phyloP scores from a whole-genome alignment of 83 land plant genomes.

The Isoetes engelmannii region DNA sequence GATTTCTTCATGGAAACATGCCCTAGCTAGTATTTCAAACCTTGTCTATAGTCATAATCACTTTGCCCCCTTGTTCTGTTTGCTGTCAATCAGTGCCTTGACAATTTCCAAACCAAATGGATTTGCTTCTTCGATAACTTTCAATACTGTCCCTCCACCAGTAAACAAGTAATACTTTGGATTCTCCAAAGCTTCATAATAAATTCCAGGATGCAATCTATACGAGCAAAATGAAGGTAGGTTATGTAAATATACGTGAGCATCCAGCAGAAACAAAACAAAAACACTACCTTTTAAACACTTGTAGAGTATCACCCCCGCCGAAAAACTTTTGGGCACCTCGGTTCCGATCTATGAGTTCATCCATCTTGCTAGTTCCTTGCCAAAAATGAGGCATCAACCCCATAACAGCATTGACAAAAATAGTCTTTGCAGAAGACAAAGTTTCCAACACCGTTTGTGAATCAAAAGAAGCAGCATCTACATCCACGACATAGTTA shows the following conservation, averaged over 20 bases:
- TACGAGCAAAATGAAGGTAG: not conserved
- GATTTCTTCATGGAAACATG: too few relatives aligned
- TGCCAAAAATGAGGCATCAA: constrained; percentile 55
- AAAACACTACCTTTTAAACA: constrained; percentile 36
- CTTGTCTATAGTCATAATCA: too few relatives aligned
- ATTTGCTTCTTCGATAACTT: constrained; percentile 47
- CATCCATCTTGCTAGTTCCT: constrained; percentile 54
- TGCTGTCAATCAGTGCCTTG: constrained; percentile 41
- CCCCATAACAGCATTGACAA: constrained; percentile 59
- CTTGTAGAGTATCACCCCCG: constrained; percentile 54
- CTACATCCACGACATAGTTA: constrained; percentile 43
- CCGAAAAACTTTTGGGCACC: constrained; percentile 49
- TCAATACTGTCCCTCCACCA: constrained; percentile 50
- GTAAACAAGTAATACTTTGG: constrained; percentile 47
- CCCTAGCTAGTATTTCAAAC: too few relatives aligned
- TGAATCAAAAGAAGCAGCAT: constrained; percentile 38
- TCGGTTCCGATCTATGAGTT: constrained; percentile 41
- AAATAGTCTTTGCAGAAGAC: constrained; percentile 40
- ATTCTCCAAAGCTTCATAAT: constrained; percentile 41
- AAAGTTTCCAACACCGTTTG: constrained; percentile 25
- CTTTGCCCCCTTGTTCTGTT: not conserved
- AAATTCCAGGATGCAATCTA: constrained; percentile 44
- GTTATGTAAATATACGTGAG: not conserved
- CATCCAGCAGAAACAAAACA: not conserved
- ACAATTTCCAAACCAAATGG: constrained; percentile 44